A percentile compares a stretch with the other conserved stretches of the same genome.
Evolutionary conservation across 2,329 filamentous ascomycete species (phyloP).

Genomic region (Xenoacremonium recifei): DNA sequence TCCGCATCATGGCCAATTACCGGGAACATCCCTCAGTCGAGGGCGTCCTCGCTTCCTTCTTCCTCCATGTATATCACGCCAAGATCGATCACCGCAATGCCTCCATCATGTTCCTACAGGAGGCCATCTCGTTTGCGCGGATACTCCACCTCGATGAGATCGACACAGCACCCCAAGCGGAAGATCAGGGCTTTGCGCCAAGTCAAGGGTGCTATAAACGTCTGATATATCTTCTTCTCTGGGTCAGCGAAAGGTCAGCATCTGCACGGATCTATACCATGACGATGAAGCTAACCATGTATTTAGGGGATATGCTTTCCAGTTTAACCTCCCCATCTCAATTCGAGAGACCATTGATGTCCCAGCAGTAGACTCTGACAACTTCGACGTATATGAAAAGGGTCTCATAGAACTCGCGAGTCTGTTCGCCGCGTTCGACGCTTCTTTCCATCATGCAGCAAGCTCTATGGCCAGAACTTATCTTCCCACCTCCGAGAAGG

Average conservation of each 20-base stretch:
- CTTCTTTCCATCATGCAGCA: not conserved
- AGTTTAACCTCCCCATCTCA: not conserved
- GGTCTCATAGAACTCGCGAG: not conserved
- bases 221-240: not conserved
- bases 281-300: not conserved
- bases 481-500: not conserved
- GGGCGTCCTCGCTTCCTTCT: not conserved
- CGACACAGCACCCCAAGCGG: not conserved
- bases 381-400: not conserved
- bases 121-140: not conserved
- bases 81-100: not conserved
- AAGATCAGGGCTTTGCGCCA: too few species aligned
- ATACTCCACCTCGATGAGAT: not conserved
- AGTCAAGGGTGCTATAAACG: too few species aligned
- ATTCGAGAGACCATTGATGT: not conserved
- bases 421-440: not conserved
- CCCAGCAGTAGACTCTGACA: not conserved
- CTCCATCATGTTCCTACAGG: not conserved
- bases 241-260: not conserved
- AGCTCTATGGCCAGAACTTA: not conserved
- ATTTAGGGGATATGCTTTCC: not conserved
- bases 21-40: not conserved
- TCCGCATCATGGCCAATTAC: not conserved
- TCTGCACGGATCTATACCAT: not conserved
- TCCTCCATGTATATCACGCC: not conserved